Evolutionary conservation across 495 filamentous ascomycete species (phyloP).

Genomic region (Lentithecium fluviatile): DNA sequence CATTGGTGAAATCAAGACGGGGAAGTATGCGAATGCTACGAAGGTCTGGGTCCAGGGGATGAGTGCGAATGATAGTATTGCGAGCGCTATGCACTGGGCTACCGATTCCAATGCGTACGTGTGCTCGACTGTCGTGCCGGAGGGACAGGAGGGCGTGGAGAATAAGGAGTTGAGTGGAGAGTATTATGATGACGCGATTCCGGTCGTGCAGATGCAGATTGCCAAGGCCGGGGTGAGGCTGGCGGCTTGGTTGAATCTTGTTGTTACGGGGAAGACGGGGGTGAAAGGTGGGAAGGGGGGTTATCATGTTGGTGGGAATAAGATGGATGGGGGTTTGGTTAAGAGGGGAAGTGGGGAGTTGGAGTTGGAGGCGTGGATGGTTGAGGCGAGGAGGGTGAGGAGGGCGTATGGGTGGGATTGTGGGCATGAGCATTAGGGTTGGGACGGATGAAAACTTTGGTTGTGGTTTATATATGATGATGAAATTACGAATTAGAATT

Average conservation of each 20-base stretch:
- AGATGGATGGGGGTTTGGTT: constrained; percentile 7
- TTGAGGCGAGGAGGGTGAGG: constrained; percentile 26
- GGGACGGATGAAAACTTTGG: too few relatives aligned
- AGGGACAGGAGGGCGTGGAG: constrained; percentile 52
- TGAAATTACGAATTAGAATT: too few relatives aligned
- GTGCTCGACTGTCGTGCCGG: constrained; percentile 60
- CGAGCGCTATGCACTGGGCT: constrained; percentile 60
- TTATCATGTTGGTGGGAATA: not conserved
- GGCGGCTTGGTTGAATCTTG: constrained; percentile 38
- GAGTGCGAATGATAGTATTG: constrained; percentile 50
- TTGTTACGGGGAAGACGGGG: constrained; percentile 24
- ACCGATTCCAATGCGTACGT: constrained; percentile 59
- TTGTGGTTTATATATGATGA: too few relatives aligned
- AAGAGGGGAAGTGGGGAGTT: constrained; percentile 4
- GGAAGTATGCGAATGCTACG: constrained; percentile 48
- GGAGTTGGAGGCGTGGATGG: constrained; percentile 20
- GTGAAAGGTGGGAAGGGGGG: constrained; percentile 1
- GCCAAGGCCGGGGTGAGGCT: constrained; percentile 52
- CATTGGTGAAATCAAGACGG: constrained; percentile 51
- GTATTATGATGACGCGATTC: constrained; percentile 63
- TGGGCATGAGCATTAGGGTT: constrained; percentile 19
- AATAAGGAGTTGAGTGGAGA: constrained; percentile 58
- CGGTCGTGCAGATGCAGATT: constrained; percentile 68
- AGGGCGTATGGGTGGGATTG: constrained; percentile 35
- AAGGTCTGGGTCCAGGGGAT: constrained; percentile 53